phyloP scores from a whole-genome alignment of 495 filamentous ascomycete genomes.

The Aspergillus homomorphus region DNA sequence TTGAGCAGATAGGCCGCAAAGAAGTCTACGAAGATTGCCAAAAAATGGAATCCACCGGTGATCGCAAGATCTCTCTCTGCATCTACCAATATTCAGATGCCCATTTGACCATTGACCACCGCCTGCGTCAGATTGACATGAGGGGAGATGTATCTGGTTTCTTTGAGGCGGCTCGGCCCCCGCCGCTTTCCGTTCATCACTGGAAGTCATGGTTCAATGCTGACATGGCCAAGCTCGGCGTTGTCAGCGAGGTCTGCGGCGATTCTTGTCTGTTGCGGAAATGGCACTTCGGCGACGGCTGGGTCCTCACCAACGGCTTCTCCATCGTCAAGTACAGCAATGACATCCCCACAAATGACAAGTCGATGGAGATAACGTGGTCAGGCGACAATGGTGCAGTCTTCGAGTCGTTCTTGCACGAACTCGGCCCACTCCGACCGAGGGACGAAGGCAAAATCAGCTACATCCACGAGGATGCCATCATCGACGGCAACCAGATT shows the following conservation, averaged over 20 bases:
- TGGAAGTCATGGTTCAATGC: conserved; percentile 57
- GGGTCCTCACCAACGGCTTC: conserved; percentile 57
- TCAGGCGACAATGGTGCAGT: conserved; percentile 38
- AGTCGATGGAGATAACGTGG: conserved; percentile 49
- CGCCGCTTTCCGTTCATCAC: conserved; percentile 56
- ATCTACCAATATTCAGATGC: conserved; percentile 48
- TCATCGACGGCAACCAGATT: conserved; percentile 29
- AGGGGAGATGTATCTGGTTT: conserved; percentile 50
- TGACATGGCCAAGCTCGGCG: conserved; percentile 47
- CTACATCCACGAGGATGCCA: conserved; percentile 33
- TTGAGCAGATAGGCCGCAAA: conserved; percentile 33
- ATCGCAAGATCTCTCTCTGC: conserved; percentile 51
- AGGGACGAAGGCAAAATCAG: conserved; percentile 40
- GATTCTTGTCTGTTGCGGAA: conserved; percentile 55
- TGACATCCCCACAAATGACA: conserved; percentile 27
- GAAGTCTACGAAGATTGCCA: conserved; percentile 38
- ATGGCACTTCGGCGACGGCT: conserved; percentile 54
- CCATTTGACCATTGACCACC: conserved; percentile 48
- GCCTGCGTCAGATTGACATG: conserved; percentile 53
- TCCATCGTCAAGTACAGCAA: conserved; percentile 52
- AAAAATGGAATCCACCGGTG: conserved; percentile 42
- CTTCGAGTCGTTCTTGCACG: conserved; percentile 40
- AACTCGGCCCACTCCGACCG: conserved; percentile 39
- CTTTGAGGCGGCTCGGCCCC: conserved; percentile 51
- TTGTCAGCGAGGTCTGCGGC: conserved; percentile 52